Percentiles rank a stretch among this genome's conserved stretches.
Evolutionary conservation across 2,329 filamentous ascomycete genomes (phyloP).

Genomic region (Dactylellina haptotyla): DNA sequence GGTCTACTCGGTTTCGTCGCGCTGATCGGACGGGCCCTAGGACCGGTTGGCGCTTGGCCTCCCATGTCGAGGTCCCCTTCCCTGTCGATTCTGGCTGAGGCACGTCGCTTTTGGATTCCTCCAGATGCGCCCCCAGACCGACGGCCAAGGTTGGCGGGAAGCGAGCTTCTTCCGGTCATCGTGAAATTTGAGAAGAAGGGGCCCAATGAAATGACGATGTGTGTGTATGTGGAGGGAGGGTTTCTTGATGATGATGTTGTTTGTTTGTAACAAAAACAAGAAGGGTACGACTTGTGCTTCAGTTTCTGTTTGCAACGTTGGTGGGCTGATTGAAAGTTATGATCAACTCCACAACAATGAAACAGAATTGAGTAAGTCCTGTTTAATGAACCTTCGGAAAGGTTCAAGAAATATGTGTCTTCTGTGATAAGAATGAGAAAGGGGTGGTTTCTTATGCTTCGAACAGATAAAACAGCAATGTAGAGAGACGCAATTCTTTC

Average conservation of each 20-base stretch:
- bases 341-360: constrained; percentile 14
- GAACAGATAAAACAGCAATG: constrained; percentile 29
- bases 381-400: constrained; percentile 30
- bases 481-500: constrained; percentile 50
- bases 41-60: constrained; percentile 39
- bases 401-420: constrained; percentile 11
- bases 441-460: constrained; percentile 34
- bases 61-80: constrained; percentile 51
- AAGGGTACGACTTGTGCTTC: constrained; percentile 11
- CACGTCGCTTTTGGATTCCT: constrained; percentile 38
- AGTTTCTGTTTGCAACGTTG: constrained; percentile 18
- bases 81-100: constrained; percentile 29
- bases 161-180: constrained; percentile 47
- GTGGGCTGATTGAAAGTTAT: constrained; percentile 16
- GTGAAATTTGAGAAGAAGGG: neutral
- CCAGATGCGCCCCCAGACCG: constrained; percentile 26
- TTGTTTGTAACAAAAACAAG: constrained; percentile 10
- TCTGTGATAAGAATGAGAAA: neutral
- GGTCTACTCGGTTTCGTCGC: constrained; percentile 10
- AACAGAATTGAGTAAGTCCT: constrained; percentile 23
- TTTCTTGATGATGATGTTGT: neutral
- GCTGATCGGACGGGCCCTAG: constrained; percentile 36
- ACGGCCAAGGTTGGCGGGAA: constrained; percentile 43
- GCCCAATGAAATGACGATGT: neutral
- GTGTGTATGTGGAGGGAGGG: neutral